phyloP scores from a whole-genome alignment of 108 stramenopile genomes.

The Mayamaea pseudoterrestris region DNA sequence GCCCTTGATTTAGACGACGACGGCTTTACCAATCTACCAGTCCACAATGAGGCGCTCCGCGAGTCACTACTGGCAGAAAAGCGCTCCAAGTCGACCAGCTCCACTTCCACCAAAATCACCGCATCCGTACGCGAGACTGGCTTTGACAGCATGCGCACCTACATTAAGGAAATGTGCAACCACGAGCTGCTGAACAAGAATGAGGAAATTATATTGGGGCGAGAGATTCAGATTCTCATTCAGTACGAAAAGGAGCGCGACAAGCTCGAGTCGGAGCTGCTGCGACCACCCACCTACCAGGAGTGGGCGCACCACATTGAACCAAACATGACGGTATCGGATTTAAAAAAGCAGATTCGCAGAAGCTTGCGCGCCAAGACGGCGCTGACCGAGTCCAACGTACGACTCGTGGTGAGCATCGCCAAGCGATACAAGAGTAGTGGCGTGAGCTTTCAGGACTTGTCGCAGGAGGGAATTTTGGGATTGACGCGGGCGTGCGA shows the following conservation, averaged over 20 bases:
- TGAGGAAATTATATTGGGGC: slow-evolving; percentile 74
- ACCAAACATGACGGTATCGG: slow-evolving; percentile 61
- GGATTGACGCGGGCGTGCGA: slow-evolving; percentile 77
- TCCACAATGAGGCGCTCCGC: too few species aligned
- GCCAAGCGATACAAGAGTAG: slow-evolving; percentile 78
- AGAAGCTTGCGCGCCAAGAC: slow-evolving; percentile 75
- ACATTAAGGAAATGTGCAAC: slow-evolving; percentile 82
- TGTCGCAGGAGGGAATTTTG: slow-evolving; percentile 90
- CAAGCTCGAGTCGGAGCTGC: slow-evolving; percentile 48
- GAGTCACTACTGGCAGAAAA: too few species aligned
- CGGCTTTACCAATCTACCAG: too few species aligned
- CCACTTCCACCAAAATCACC: slow-evolving; percentile 22
- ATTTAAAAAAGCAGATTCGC: slow-evolving; percentile 82
- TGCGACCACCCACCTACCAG: slow-evolving; percentile 74
- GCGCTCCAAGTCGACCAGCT: too few species aligned
- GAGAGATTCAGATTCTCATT: slow-evolving; percentile 79
- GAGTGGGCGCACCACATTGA: slow-evolving; percentile 69
- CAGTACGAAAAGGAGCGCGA: slow-evolving; percentile 66
- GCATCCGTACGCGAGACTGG: slow-evolving; percentile 66
- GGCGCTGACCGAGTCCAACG: slow-evolving; percentile 75
- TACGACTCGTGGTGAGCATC: slow-evolving; percentile 83
- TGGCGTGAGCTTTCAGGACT: slow-evolving; percentile 79
- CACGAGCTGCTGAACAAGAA: slow-evolving; percentile 78
- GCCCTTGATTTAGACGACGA: too few species aligned
- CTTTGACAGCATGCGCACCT: slow-evolving; percentile 66